Evolutionary conservation across 169 alveolate genomes (phyloP).

Genomic region (Eimeria zaria): DNA sequence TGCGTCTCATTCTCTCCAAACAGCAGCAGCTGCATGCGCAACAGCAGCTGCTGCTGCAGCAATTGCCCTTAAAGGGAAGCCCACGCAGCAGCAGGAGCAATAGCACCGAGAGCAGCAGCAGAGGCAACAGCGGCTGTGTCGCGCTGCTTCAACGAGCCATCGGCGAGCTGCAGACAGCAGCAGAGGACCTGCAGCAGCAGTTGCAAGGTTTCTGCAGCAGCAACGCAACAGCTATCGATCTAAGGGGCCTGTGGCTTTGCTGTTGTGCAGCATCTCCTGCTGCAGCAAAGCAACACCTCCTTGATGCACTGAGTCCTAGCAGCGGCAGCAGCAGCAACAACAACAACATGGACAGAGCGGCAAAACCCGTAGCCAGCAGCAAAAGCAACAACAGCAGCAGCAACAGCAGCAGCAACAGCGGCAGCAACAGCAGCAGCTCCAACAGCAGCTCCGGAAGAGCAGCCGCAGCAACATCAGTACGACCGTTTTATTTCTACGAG

Average conservation of each 20-base stretch:
- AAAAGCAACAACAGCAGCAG: no score
- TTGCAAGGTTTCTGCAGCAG: slow-evolving; percentile 53
- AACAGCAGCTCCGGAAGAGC: slow-evolving; percentile 2
- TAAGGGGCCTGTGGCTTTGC: slow-evolving; percentile 21
- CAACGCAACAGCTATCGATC: slow-evolving; percentile 14
- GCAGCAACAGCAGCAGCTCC: slow-evolving; percentile 47
- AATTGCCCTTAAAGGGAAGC: background rate
- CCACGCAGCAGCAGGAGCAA: slow-evolving; percentile 2
- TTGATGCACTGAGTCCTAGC: slow-evolving; percentile 39
- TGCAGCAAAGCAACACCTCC: slow-evolving; percentile 67
- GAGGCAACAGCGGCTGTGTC: background rate
- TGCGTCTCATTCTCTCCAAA: slow-evolving; percentile 20
- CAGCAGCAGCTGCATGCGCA: slow-evolving; percentile 51
- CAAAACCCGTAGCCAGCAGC: no score
- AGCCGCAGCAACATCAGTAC: background rate
- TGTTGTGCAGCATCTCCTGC: slow-evolving; percentile 30
- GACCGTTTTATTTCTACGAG: slow-evolving; percentile 42
- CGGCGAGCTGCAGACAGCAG: slow-evolving; percentile 9
- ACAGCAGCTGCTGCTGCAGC: background rate
- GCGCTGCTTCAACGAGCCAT: slow-evolving; percentile 38
- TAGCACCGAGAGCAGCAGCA: slow-evolving; percentile 64
- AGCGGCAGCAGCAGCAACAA: slow-evolving; percentile 26
- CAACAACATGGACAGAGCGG: no score
- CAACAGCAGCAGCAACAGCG: background rate
- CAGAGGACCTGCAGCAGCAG: slow-evolving; percentile 27